Evolutionary conservation across 2,329 filamentous ascomycete genomes (phyloP).

Genomic region (Stagonosporopsis rhizophila): DNA sequence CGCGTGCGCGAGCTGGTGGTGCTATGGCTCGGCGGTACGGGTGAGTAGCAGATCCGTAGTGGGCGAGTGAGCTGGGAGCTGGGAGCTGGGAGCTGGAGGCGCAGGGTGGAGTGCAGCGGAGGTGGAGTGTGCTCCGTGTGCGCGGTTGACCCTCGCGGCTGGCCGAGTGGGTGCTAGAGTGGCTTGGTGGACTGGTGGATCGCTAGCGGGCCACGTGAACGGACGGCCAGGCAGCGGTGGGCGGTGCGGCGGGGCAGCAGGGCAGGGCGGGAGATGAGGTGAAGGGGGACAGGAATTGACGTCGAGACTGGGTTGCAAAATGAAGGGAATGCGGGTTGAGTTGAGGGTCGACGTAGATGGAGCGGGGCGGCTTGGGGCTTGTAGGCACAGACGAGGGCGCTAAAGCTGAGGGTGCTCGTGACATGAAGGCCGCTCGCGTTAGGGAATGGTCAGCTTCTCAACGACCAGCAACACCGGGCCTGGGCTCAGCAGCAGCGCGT

Average conservation of each 20-base stretch:
- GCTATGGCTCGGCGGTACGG: conserved; percentile 51
- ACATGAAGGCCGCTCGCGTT: conserved; percentile 26
- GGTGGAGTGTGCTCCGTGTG: conserved; percentile 32
- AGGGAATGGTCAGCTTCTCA: conserved; percentile 27
- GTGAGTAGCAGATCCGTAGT: conserved; percentile 62
- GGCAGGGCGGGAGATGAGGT: conserved; percentile 11
- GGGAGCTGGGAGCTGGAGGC: conserved; percentile 16
- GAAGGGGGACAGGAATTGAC: conserved; percentile 33
- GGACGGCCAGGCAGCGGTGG: conserved; percentile 24
- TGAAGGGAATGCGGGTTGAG: conserved; percentile 29
- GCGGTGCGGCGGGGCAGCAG: conserved; percentile 2
- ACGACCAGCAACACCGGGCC: conserved; percentile 21
- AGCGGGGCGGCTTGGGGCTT: conserved; percentile 32
- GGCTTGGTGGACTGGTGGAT: conserved; percentile 24
- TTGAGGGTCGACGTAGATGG: conserved; percentile 33
- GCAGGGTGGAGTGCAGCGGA: conserved; percentile 23
- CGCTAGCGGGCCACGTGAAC: conserved; percentile 32
- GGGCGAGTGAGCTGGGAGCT: conserved; percentile 44
- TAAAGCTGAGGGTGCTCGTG: conserved; percentile 24
- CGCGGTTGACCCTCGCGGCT: conserved; percentile 20
- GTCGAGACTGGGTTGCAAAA: conserved; percentile 30
- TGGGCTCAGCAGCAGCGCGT: conserved; percentile 25
- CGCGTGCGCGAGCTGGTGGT: conserved; percentile 38
- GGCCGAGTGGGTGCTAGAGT: conserved; percentile 21
- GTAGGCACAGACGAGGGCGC: conserved; percentile 24